These are phyloP conservation scores for Boletus huronensis DNA, from an alignment of 768 basidiomycete species.

Conservation along the genomic window DNA sequence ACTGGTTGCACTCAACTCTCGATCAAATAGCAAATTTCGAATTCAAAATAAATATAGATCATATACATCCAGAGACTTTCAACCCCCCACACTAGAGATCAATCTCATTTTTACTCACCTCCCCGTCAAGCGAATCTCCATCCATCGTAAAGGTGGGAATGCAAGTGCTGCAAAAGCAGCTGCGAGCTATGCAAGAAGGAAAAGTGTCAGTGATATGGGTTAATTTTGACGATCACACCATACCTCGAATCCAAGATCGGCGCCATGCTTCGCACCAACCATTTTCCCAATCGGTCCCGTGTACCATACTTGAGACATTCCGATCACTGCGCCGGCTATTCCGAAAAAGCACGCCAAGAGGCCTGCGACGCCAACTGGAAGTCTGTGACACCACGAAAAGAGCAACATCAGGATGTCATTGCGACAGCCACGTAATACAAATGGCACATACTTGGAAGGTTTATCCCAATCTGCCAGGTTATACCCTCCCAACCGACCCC, in stretches of 20 bases:
- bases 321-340: slow-evolving; percentile 45
- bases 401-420: too few relatives aligned
- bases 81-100: background rate
- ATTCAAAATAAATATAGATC: background rate
- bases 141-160: slow-evolving; percentile 45
- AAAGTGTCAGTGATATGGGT: background rate
- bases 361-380: slow-evolving; percentile 49
- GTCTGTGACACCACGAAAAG: slow-evolving; percentile 26
- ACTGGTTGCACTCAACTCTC: background rate
- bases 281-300: slow-evolving; percentile 45
- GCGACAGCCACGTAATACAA: background rate
- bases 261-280: slow-evolving; percentile 42
- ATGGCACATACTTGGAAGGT: slow-evolving; percentile 32
- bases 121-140: slow-evolving; percentile 46
- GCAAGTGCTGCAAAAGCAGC: slow-evolving; percentile 45
- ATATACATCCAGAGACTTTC: background rate
- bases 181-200: slow-evolving; percentile 31
- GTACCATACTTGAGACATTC: slow-evolving; percentile 54
- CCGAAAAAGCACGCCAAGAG: slow-evolving; percentile 46
- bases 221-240: too few relatives aligned
- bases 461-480: slow-evolving; percentile 48
- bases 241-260: slow-evolving; percentile 55
- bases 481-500: slow-evolving; percentile 46
- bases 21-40: background rate
- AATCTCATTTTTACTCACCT: slow-evolving; percentile 23